A percentile compares a stretch with the other conserved stretches of the same genome.
phyloP scores from a whole-genome alignment of 1,284 basidiomycete species.

The Malassezia furfur region DNA sequence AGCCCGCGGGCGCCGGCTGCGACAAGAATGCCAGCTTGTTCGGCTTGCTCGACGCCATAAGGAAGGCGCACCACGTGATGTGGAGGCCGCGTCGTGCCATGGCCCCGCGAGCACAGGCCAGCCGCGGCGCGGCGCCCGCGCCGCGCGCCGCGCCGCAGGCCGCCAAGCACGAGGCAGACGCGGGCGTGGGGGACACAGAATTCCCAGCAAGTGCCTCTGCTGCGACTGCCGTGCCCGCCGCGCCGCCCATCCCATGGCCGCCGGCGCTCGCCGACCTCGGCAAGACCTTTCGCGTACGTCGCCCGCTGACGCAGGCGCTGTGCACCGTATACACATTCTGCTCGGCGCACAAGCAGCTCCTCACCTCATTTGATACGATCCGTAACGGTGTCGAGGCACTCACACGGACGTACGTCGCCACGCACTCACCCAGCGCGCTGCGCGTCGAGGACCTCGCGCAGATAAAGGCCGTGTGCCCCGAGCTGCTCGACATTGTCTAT shows the following conservation, averaged over 20 bases:
- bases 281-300: slow-evolving; percentile 2
- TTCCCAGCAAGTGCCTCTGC: too few relatives aligned
- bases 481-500: slow-evolving; percentile 72
- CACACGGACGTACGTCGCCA: not conserved
- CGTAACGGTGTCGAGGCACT: not conserved
- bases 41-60: slow-evolving; percentile 26
- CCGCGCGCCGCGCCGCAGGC: too few relatives aligned
- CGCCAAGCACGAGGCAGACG: too few relatives aligned
- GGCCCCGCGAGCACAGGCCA: not conserved
- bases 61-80: not conserved
- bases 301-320: slow-evolving; percentile 56
- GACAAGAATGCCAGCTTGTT: slow-evolving; percentile 40
- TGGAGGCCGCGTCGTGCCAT: not conserved
- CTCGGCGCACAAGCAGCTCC: slow-evolving; percentile 69
- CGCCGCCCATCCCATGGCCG: not conserved
- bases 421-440: slow-evolving; percentile 56
- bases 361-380: slow-evolving; percentile 60
- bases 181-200: too few relatives aligned
- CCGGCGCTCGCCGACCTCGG: not conserved
- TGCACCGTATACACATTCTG: slow-evolving; percentile 84
- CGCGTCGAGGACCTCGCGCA: slow-evolving; percentile 69
- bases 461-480: slow-evolving; percentile 77
- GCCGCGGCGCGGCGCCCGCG: not conserved
- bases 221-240: too few relatives aligned
- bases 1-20: slow-evolving; percentile 43